Percentiles rank a stretch among this genome's conserved stretches.
These are phyloP conservation scores for Aphanoascus verrucosus DNA, from an alignment of 2,329 filamentous ascomycete genomes.

Conservation along the genomic window DNA sequence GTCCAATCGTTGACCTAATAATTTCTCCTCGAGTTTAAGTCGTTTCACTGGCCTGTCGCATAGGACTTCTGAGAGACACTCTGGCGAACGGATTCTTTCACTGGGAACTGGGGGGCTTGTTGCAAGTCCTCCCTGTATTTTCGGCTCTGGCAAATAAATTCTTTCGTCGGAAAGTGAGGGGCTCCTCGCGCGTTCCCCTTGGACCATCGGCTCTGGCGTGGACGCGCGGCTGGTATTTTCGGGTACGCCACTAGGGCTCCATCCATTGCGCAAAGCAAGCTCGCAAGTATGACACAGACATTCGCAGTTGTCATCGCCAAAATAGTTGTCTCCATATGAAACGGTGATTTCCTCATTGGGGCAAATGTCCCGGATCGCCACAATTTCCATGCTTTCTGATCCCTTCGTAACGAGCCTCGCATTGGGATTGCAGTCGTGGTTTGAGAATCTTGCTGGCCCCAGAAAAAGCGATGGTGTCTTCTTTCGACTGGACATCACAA, in stretches of 20 bases:
- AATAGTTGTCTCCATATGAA: constrained; percentile 90
- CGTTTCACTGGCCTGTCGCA: not conserved
- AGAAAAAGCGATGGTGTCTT: constrained; percentile 88
- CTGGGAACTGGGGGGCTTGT: not conserved
- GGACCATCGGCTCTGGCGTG: not conserved
- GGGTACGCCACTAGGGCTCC: constrained; percentile 43
- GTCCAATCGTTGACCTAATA: constrained; percentile 26
- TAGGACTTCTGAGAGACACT: not conserved
- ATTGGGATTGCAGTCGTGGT: constrained; percentile 93
- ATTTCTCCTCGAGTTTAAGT: constrained; percentile 9
- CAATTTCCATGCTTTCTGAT: constrained; percentile 78
- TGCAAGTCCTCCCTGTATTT: not conserved
- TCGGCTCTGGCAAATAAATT: constrained; percentile 5
- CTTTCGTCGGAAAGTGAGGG: constrained; percentile 8
- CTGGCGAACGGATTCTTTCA: constrained; percentile 13
- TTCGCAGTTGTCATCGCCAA: constrained; percentile 88
- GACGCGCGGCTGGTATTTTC: constrained; percentile 1
- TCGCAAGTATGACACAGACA: constrained; percentile 89
- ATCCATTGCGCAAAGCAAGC: constrained; percentile 63
- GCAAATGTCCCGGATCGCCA: constrained; percentile 70
- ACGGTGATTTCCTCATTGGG: constrained; percentile 93
- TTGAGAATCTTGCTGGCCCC: constrained; percentile 89
- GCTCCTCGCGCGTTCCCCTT: not conserved
- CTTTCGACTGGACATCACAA: constrained; percentile 85
- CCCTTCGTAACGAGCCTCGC: constrained; percentile 75